These are phyloP conservation scores for Chondrostereum purpureum DNA, from an alignment of 1,284 basidiomycete species.

Conservation along the genomic window DNA sequence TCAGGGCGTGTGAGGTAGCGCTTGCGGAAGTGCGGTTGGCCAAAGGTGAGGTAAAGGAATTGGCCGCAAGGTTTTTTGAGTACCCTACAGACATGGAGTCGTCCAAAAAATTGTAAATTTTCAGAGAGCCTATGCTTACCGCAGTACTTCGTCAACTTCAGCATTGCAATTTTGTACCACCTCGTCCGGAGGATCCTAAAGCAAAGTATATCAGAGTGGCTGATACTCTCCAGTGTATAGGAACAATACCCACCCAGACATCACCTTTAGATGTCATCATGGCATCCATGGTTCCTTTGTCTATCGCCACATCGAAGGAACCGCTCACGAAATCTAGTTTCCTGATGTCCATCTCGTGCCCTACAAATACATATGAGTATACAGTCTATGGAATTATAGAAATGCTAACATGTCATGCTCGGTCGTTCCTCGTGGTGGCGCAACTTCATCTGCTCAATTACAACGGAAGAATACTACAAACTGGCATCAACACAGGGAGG, in stretches of 20 bases:
- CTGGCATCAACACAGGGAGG: too few species aligned
- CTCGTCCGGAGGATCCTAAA: constrained; percentile 74
- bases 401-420: constrained; percentile 69
- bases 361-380: constrained; percentile 35
- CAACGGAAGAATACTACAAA: constrained; percentile 75
- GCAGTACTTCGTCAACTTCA: constrained; percentile 77
- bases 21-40: constrained; percentile 85
- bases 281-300: constrained; percentile 95
- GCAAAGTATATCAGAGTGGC: not conserved
- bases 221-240: too few species aligned
- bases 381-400: too few species aligned
- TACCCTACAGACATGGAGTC: constrained; percentile 45
- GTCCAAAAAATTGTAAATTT: constrained; percentile 1
- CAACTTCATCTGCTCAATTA: constrained; percentile 77
- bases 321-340: constrained; percentile 59
- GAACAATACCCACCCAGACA: constrained; percentile 64
- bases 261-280: constrained; percentile 88
- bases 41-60: constrained; percentile 86
- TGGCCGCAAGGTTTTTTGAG: constrained; percentile 51
- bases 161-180: constrained; percentile 71
- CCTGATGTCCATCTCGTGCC: constrained; percentile 87
- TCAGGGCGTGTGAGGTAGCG: constrained; percentile 52
- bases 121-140: constrained; percentile 37
- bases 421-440: constrained; percentile 50
- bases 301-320: constrained; percentile 81